Evolutionary conservation across 495 filamentous ascomycete species (phyloP), one percentile per base, ranked within the genome.

Genomic region (Cercophora newfieldiana): DNA sequence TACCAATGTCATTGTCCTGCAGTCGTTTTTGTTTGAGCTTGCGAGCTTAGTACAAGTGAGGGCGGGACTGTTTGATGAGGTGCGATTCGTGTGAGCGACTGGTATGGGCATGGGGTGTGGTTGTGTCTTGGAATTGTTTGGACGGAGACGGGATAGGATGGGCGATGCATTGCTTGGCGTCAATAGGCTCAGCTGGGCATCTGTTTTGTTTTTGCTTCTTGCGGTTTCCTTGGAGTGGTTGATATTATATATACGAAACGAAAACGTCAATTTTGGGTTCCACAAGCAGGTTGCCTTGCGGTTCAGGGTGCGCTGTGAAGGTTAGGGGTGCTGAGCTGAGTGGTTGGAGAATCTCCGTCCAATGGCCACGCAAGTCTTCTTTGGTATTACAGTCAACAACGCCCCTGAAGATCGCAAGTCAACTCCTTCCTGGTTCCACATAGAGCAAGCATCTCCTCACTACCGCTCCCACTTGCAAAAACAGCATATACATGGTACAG

Each of bases 1-100:
- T 60, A 97, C 95, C 6, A 92, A 92, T 70, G 83, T 87, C 22
- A 84, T 91, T 53, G 81, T 92, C 59, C 78, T 90, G 67, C 89
- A 91, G 74, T 91, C 96, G 68, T 99, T 99, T 74, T 77, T 97
- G 6, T 80, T 98, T 50, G 95, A 99, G 78, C 74, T 98, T 37
- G 89, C 92, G 2, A 94, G 94, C 8, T 77, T 97, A 71, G 85
- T 96, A 59, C 92, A 98, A 71, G 89, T 93, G 12, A 82, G 95
- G 59, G 91, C 92, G 2, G 90, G 89, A 57, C 71, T 98, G 47
- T 97, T 97, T 79, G 88, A 87, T 48, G 95, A 99, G 76, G 90
- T 96, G 10, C 87, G 84, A 61, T 93, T 89, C 80, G 81, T 76
- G 33, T 88, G 71, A 72, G 59, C 30, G 69, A 51, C 48, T 4